Base-by-base conservation (phyloP, 1,284 basidiomycete species). In the Ustilago curta region DNA sequence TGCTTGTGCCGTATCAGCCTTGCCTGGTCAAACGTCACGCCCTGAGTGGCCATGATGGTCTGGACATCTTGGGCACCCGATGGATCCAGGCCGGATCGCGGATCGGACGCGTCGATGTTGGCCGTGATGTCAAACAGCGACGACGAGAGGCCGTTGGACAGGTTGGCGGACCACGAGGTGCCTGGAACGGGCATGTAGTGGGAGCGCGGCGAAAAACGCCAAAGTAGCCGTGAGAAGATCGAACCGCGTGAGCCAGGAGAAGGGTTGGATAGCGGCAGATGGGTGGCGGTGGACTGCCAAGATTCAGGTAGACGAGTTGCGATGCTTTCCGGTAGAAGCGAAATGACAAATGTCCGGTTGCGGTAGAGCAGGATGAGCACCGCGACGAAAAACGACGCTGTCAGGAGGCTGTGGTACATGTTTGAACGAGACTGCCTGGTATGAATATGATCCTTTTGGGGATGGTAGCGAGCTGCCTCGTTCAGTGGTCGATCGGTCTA, bases 11-110 rank as follows among this genome's bases (percentile, higher is more conserved):
- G 53, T n/a, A 78, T 77, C 27, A 84, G 55, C 12, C 83, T 56
- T 6, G 83, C 83, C 47, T 82, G 74, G 40, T 84, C 83, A 39
- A 84, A 84, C 5, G 58, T 59, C 8, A 84, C 66, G 9, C 67
- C 61, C 5, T 79, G 68, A 3, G 27, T 61, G 21, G 66, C 43
- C 82, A 84, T 84, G 50, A 84, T 70, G 1, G 57, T 60, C 27
- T 81, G 76, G 5, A 84, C 60, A 39, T 82, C 79, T 32, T 70
- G 59, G n/a, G 77, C 76, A 3, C 80, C 82, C 0, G 32, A 35
- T 18, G 78, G 71, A 45, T 84, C 82, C 3, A 84, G 59, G 0
- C 82, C 82, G 3, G 57, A 58, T 3, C 82, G 49, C 0, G 71
- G 19, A 27, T 84, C 82, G 0, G 65, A 67, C 14, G 76, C 73